These are phyloP conservation scores for Trichaptum fuscoviolaceum DNA, from an alignment of 768 basidiomycete genomes.

Conservation along the genomic window DNA sequence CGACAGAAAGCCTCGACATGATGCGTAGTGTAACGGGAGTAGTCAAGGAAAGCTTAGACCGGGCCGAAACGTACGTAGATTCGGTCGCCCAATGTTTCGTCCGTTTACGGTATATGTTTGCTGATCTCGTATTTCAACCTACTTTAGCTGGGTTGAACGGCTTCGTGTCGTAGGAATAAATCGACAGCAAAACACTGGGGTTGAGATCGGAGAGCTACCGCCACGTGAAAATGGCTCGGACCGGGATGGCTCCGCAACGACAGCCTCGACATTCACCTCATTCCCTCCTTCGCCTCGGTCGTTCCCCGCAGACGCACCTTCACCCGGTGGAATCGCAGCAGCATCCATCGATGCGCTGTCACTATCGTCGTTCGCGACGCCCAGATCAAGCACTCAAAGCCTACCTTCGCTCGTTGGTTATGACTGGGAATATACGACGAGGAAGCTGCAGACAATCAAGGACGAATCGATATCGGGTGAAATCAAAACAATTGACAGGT, in stretches of 20 bases:
- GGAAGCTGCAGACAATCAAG: not conserved
- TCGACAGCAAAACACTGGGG: slow-evolving; percentile 30
- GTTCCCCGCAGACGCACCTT: not conserved
- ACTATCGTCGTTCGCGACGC: not conserved
- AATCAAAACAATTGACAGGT: not conserved
- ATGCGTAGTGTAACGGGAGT: slow-evolving; percentile 84
- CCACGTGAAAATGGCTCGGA: not conserved
- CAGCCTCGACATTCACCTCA: not conserved
- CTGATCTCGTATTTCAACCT: slow-evolving; percentile 1
- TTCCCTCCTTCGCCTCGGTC: not conserved
- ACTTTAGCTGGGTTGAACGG: slow-evolving; percentile 73
- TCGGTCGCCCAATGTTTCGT: not conserved
- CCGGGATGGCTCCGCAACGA: not conserved
- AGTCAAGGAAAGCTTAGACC: slow-evolving; percentile 80
- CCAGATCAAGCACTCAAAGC: not conserved
- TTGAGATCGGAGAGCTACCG: not conserved
- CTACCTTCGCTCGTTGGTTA: not conserved
- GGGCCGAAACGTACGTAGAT: slow-evolving; percentile 70
- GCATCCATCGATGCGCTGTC: not conserved
- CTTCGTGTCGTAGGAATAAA: slow-evolving; percentile 74
- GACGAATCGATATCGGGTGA: not conserved
- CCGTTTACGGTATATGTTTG: slow-evolving; percentile 9
- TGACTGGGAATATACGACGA: not conserved
- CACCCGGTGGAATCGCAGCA: not conserved
- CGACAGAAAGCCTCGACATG: slow-evolving; percentile 92